Evolutionary conservation across 768 basidiomycete species (phyloP).

Genomic region (Boletales sp.): DNA sequence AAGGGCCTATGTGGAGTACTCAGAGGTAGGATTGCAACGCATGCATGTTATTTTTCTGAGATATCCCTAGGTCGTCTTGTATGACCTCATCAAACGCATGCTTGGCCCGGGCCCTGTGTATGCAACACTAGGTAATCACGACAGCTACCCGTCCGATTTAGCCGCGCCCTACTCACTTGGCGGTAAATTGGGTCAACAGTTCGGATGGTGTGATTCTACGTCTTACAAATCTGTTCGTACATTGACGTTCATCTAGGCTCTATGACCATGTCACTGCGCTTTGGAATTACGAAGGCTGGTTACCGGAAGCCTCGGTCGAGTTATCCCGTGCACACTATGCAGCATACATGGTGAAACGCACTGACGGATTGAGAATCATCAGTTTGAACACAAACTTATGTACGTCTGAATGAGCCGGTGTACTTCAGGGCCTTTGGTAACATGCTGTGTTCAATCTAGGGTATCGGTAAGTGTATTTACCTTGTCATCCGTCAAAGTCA

Average conservation of each 20-base stretch:
- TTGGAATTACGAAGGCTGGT: slow-evolving; percentile 71
- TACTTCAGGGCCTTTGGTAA: neutral
- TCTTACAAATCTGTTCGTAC: neutral
- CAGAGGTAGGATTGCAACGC: slow-evolving; percentile 43
- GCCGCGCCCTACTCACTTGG: slow-evolving; percentile 60
- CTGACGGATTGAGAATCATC: slow-evolving; percentile 66
- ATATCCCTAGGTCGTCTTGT: slow-evolving; percentile 50
- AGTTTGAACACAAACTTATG: slow-evolving; percentile 77
- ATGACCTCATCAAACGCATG: slow-evolving; percentile 59
- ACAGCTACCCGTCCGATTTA: slow-evolving; percentile 56
- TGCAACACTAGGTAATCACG: slow-evolving; percentile 74
- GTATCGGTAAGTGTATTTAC: slow-evolving; percentile 24
- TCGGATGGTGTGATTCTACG: slow-evolving; percentile 50
- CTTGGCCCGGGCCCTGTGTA: slow-evolving; percentile 72
- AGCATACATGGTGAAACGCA: slow-evolving; percentile 65
- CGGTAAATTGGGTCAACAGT: slow-evolving; percentile 53
- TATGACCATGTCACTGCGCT: slow-evolving; percentile 71
- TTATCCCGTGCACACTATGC: slow-evolving; percentile 67
- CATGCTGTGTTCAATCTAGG: slow-evolving; percentile 18
- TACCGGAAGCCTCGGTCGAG: slow-evolving; percentile 51
- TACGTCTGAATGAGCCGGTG: slow-evolving; percentile 32
- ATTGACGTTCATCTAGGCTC: slow-evolving; percentile 44
- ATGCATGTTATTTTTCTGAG: slow-evolving; percentile 5
- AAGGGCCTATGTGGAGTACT: slow-evolving; percentile 58
- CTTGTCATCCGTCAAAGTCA: slow-evolving; percentile 4